Percentiles rank a stretch among this genome's conserved stretches.
Evolutionary conservation across 768 basidiomycete genomes (phyloP).

Genomic region (Psilocybe sp.): DNA sequence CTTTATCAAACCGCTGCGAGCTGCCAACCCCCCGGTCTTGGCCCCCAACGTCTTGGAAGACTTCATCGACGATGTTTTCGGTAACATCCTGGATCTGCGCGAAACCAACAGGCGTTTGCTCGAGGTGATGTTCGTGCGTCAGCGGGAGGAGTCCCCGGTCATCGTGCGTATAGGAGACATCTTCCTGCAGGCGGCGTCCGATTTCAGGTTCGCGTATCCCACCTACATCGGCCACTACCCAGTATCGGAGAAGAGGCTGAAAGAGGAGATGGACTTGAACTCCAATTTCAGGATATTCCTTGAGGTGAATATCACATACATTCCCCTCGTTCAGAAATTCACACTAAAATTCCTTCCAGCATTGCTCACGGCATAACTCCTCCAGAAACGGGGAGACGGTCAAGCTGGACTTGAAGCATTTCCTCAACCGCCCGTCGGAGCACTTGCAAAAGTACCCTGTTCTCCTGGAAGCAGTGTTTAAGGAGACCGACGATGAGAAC

Average conservation of each 20-base stretch:
- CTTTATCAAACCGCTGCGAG: conserved; percentile 47
- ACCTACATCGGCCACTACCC: conserved; percentile 83
- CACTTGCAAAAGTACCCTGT: conserved; percentile 85
- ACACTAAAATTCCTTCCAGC: conserved; percentile 23
- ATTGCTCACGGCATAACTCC: conserved; percentile 39
- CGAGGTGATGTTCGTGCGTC: conserved; percentile 82
- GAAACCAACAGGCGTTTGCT: conserved; percentile 81
- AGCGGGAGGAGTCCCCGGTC: conserved; percentile 80
- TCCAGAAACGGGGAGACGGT: conserved; percentile 36
- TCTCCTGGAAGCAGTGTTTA: conserved; percentile 79
- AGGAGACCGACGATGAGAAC: conserved; percentile 78
- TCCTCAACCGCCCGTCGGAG: conserved; percentile 76
- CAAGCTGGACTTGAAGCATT: conserved; percentile 68
- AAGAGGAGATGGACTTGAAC: conserved; percentile 83
- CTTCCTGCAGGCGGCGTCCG: conserved; percentile 81
- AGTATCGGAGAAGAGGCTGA: conserved; percentile 80
- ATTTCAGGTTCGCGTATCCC: conserved; percentile 86
- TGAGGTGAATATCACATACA: conserved; percentile 53
- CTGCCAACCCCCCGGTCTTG: conserved; percentile 40
- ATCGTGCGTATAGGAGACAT: conserved; percentile 87
- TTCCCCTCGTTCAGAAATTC: not conserved
- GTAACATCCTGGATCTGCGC: conserved; percentile 84
- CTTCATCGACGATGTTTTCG: conserved; percentile 88
- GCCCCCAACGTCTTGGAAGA: conserved; percentile 59
- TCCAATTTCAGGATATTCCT: conserved; percentile 80